Percentiles rank a stretch among this genome's conserved stretches.
phyloP scores from a whole-genome alignment of 441 rosid genomes.

The Syzygium syzygioides region DNA sequence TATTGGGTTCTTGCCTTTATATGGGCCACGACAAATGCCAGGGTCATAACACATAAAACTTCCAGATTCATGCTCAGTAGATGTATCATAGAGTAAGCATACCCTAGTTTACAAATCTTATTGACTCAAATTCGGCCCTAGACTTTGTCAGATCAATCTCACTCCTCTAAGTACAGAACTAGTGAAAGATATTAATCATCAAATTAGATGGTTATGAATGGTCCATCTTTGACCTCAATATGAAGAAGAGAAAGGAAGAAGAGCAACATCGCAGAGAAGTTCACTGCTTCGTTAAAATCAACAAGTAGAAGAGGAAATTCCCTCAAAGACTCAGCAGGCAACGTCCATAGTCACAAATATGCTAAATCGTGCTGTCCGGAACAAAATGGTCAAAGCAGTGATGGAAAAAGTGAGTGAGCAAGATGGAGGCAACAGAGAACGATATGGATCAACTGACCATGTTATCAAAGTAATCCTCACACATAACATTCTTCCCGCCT shows the following conservation, averaged over 20 bases:
- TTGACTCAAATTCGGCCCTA: not conserved
- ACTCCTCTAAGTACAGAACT: not conserved
- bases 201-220: not conserved
- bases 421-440: not conserved
- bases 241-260: not conserved
- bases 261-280: not conserved
- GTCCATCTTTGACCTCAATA: not conserved
- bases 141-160: not conserved
- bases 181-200: not conserved
- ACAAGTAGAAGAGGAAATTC: not conserved
- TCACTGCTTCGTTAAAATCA: not conserved
- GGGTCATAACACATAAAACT: not conserved
- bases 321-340: not conserved
- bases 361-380: not conserved
- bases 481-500: constrained; percentile 80
- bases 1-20: not conserved
- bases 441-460: constrained; percentile 39
- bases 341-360: not conserved
- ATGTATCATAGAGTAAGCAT: not conserved
- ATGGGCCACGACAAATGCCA: not conserved
- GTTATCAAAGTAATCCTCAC: constrained; percentile 83
- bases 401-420: fast-evolving
- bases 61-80: not conserved
- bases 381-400: not conserved
- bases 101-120: not conserved